phyloP scores from a whole-genome alignment of 2,329 filamentous ascomycete species.

The Tolypocladium pustulatum region DNA sequence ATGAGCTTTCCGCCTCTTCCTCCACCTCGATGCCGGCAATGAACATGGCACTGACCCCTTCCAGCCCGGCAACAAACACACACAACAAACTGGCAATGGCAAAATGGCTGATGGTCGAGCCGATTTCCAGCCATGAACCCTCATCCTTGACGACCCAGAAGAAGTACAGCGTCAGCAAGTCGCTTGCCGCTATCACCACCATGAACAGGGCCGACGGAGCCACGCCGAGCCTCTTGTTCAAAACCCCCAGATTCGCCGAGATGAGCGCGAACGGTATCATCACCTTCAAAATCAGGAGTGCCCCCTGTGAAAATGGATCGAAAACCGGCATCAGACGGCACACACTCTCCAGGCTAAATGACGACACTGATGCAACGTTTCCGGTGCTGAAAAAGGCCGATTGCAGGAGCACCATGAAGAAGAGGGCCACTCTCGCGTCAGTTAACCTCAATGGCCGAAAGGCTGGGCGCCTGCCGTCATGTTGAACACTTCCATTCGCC shows the following conservation, averaged over 20 bases:
- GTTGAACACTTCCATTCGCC: neutral
- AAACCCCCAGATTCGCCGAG: constrained; percentile 84
- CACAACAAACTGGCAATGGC: constrained; percentile 82
- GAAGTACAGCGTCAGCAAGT: constrained; percentile 88
- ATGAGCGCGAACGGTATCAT: constrained; percentile 90
- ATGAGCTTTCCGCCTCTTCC: neutral
- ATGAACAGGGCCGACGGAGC: constrained; percentile 88
- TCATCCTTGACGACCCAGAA: constrained; percentile 98
- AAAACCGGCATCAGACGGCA: constrained; percentile 82
- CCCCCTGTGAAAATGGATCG: constrained; percentile 83
- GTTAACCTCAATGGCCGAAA: constrained; percentile 63
- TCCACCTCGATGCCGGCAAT: constrained; percentile 68
- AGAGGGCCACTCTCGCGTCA: constrained; percentile 82
- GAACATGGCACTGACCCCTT: constrained; percentile 75
- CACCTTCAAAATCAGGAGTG: constrained; percentile 77
- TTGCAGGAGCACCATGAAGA: constrained; percentile 91
- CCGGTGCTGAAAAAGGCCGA: constrained; percentile 95
- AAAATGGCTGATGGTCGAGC: constrained; percentile 93
- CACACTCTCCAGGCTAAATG: constrained; percentile 88
- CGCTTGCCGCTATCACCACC: constrained; percentile 83
- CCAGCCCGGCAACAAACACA: constrained; percentile 80
- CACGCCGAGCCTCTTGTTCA: constrained; percentile 76
- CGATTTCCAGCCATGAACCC: constrained; percentile 94
- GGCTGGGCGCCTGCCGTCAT: constrained; percentile 1
- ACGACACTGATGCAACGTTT: constrained; percentile 87